A percentile compares a stretch with the other conserved stretches of the same genome.
Evolutionary conservation across 257 asterid genomes (phyloP).

Genomic region (Plantago elongata): DNA sequence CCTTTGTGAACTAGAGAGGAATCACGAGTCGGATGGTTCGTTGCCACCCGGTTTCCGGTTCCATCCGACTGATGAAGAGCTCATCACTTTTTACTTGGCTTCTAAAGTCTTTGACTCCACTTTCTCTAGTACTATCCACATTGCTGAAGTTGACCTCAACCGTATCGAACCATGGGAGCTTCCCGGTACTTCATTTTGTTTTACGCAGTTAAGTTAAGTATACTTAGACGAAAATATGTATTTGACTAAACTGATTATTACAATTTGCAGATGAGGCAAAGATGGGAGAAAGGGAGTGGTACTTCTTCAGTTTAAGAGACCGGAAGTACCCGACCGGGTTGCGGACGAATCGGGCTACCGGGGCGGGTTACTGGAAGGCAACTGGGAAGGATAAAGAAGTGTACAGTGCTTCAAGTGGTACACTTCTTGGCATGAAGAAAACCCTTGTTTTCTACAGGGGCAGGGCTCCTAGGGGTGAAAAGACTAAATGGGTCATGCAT

Average conservation of each 20-base stretch:
- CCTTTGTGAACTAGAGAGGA: conserved; percentile 48
- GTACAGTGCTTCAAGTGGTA: conserved; percentile 21
- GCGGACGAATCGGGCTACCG: conserved; percentile 78
- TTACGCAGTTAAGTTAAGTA: too few species aligned
- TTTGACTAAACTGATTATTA: too few species aligned
- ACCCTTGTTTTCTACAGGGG: conserved; percentile 87
- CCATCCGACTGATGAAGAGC: conserved; percentile 85
- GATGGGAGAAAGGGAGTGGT: conserved; percentile 88
- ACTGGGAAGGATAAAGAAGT: conserved; percentile 74
- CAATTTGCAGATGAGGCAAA: conserved; percentile 41
- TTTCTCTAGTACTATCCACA: conserved; percentile 42
- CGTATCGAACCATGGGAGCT: conserved; percentile 88
- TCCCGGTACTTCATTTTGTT: conserved; percentile 41
- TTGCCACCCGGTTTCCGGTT: conserved; percentile 82
- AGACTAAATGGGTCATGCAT: conserved; percentile 94
- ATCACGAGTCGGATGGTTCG: conserved; percentile 29
- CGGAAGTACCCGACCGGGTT: conserved; percentile 81
- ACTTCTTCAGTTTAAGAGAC: conserved; percentile 72
- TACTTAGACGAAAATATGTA: too few species aligned
- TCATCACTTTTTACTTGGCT: conserved; percentile 69
- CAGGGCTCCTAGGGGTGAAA: conserved; percentile 74
- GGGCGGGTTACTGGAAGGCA: conserved; percentile 84
- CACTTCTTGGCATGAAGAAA: conserved; percentile 76
- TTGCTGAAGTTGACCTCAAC: conserved; percentile 80
- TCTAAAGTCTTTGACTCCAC: conserved; percentile 55